Percentiles rank a stretch among this genome's conserved stretches.
Conservation (phyloP, 1,139 yeast species). For the Debaryomyces udenii region DNA sequence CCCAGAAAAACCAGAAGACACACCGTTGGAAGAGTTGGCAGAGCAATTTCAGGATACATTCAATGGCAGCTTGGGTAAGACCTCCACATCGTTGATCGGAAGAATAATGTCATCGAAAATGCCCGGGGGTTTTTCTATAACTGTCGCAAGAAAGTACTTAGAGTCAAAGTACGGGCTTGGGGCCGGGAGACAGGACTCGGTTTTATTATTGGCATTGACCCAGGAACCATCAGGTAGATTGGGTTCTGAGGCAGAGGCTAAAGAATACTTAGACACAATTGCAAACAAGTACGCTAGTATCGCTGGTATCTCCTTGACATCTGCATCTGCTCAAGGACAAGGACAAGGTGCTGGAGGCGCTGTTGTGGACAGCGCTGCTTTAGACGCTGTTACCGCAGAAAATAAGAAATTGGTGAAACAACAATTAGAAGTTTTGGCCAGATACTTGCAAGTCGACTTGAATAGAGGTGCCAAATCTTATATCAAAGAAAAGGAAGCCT, state of each 20-base stretch:
- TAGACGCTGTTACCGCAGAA: slow-evolving; percentile 91
- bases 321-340: slow-evolving; percentile 62
- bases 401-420: slow-evolving; percentile 88
- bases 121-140: slow-evolving; percentile 98
- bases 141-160: slow-evolving; percentile 87
- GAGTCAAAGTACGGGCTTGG: slow-evolving; percentile 91
- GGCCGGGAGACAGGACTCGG: slow-evolving; percentile 91
- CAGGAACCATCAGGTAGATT: slow-evolving; percentile 91
- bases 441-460: slow-evolving; percentile 90
- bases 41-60: slow-evolving; percentile 92
- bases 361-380: slow-evolving; percentile 92
- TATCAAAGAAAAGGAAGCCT: slow-evolving; percentile 86
- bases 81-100: slow-evolving; percentile 83
- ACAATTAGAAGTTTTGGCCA: slow-evolving; percentile 92
- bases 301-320: slow-evolving; percentile 75
- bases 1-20: slow-evolving; percentile 98
- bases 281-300: slow-evolving; percentile 84
- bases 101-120: slow-evolving; percentile 93
- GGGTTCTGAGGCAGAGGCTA: slow-evolving; percentile 85
- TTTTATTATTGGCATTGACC: slow-evolving; percentile 78
- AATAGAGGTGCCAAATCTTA: slow-evolving; percentile 87
- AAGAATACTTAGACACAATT: slow-evolving; percentile 77
- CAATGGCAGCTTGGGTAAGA: slow-evolving; percentile 88
- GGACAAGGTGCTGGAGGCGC: slow-evolving; percentile 77
- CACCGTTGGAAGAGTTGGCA: slow-evolving; percentile 93